phyloP scores from a whole-genome alignment of 805 yeast species.

The Suhomyces sp. region DNA sequence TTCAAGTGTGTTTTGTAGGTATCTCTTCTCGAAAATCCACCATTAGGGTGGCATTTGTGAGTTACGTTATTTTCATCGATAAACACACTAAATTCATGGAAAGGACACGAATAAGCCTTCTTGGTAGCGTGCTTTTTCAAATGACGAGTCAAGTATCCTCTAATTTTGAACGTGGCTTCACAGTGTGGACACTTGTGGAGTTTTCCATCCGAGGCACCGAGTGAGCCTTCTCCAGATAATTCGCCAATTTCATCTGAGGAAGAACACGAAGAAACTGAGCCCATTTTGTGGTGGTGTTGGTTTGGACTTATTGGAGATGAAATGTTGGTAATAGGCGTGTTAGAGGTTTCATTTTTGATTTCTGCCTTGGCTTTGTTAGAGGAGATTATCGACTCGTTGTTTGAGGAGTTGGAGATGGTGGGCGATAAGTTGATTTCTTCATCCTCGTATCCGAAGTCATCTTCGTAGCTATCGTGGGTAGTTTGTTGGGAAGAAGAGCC shows the following conservation, averaged over 20 bases:
- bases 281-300: constrained; percentile 6
- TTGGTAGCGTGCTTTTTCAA: constrained; percentile 48
- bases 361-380: constrained; percentile 7
- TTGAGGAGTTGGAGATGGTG: constrained; percentile 36
- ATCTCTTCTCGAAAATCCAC: constrained; percentile 58
- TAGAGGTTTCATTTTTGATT: constrained; percentile 13
- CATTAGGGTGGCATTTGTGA: constrained; percentile 53
- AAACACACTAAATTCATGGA: constrained; percentile 36
- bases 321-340: constrained; percentile 31
- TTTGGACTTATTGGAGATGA: constrained; percentile 26
- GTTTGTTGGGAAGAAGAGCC: background rate
- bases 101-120: constrained; percentile 57
- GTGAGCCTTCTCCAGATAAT: constrained; percentile 5
- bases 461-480: background rate
- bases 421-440: constrained; percentile 26
- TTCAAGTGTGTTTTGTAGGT: constrained; percentile 58
- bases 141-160: constrained; percentile 55
- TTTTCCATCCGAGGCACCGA: constrained; percentile 16
- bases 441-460: constrained; percentile 7
- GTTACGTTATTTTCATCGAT: constrained; percentile 39
- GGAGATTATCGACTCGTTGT: constrained; percentile 29
- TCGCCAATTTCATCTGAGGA: constrained; percentile 13
- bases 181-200: constrained; percentile 47
- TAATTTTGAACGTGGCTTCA: constrained; percentile 46
- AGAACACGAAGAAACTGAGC: constrained; percentile 4